Evolutionary conservation across 164 flowering plant species (phyloP).

Genomic region (Houttuynia cordata): DNA sequence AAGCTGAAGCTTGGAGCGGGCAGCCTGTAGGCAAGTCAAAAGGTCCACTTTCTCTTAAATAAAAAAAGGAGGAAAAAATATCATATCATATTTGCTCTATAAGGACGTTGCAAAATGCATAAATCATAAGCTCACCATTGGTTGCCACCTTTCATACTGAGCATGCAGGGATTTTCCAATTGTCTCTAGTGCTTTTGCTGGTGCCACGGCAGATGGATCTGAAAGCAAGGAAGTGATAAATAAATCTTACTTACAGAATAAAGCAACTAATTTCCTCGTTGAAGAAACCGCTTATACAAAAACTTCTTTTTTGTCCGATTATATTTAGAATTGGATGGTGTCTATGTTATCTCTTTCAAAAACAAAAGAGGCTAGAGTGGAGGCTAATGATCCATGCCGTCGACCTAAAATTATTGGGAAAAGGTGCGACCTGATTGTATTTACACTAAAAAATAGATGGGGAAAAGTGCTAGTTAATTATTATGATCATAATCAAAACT

Average conservation of each 20-base stretch:
- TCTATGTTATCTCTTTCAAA: too few species aligned
- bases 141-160: constrained; percentile 98
- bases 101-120: background rate
- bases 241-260: background rate
- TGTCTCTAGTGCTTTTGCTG: constrained; percentile 81
- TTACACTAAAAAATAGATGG: background rate
- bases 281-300: background rate
- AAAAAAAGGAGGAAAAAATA: background rate
- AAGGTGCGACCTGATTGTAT: background rate
- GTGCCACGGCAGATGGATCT: constrained; percentile 95
- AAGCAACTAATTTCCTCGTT: background rate
- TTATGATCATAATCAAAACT: background rate
- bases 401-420: too few species aligned
- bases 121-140: constrained; percentile 42
- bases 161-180: constrained; percentile 63
- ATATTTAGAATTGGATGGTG: background rate
- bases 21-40: constrained; percentile 34
- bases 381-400: too few species aligned
- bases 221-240: constrained; percentile 1
- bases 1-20: constrained; percentile 67
- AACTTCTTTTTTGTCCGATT: background rate
- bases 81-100: background rate
- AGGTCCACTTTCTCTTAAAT: too few species aligned
- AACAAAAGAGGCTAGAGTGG: too few species aligned
- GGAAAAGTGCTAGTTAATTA: too few species aligned